These are phyloP conservation scores for Sordariomycetes sp. DNA, from an alignment of 2,329 filamentous ascomycete species.

Conservation along the genomic window DNA sequence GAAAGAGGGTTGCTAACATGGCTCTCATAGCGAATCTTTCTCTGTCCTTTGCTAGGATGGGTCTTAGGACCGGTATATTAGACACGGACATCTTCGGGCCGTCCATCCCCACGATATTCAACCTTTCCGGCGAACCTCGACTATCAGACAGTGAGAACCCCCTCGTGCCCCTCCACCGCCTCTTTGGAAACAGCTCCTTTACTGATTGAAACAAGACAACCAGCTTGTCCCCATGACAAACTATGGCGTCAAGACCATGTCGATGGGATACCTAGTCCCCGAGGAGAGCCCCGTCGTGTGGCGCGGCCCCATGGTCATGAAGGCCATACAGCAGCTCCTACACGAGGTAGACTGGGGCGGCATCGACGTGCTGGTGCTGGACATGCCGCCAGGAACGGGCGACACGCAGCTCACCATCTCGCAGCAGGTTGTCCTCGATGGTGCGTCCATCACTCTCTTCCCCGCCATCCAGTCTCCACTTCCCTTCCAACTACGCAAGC, in stretches of 20 bases:
- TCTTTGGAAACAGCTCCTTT: neutral
- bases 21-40: constrained; percentile 58
- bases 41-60: constrained; percentile 69
- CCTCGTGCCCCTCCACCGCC: neutral
- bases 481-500: constrained; percentile 26
- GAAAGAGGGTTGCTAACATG: constrained; percentile 18
- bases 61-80: constrained; percentile 73
- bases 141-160: constrained; percentile 54
- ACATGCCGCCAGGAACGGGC: constrained; percentile 86
- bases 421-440: constrained; percentile 82
- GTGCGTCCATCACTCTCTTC: constrained; percentile 23
- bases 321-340: constrained; percentile 86
- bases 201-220: constrained; percentile 38
- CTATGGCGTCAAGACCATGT: constrained; percentile 97
- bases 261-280: constrained; percentile 85
- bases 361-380: constrained; percentile 77
- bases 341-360: constrained; percentile 92
- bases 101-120: constrained; percentile 80
- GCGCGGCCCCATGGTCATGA: constrained; percentile 96
- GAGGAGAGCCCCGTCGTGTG: constrained; percentile 79
- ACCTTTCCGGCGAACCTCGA: constrained; percentile 66
- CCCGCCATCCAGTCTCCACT: neutral
- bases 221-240: constrained; percentile 79
- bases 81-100: constrained; percentile 97
- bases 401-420: constrained; percentile 96